phyloP scores from a whole-genome alignment of 2,329 filamentous ascomycete species.

The Bimuria novae-zelandiae region DNA sequence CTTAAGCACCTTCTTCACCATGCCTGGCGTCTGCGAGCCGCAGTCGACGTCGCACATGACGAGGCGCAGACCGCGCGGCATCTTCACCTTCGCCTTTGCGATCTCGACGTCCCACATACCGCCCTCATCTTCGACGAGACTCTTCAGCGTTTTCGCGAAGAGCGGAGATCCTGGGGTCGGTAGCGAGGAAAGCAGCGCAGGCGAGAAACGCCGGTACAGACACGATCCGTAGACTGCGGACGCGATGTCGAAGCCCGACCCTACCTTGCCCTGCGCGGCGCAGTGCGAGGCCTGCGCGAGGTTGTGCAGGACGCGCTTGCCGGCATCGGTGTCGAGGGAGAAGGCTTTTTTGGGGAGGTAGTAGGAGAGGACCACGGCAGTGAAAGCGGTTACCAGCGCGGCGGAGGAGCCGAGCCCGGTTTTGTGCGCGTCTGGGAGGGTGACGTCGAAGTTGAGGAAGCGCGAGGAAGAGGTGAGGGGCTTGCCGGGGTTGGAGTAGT shows the following conservation, averaged over 20 bases:
- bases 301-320: slow-evolving; percentile 76
- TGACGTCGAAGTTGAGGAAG: slow-evolving; percentile 79
- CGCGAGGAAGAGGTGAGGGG: slow-evolving; percentile 45
- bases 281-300: slow-evolving; percentile 93
- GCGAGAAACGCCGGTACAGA: slow-evolving; percentile 90
- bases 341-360: slow-evolving; percentile 66
- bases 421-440: slow-evolving; percentile 82
- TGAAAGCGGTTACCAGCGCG: slow-evolving; percentile 87
- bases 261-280: slow-evolving; percentile 94
- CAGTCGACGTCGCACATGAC: slow-evolving; percentile 97
- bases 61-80: slow-evolving; percentile 75
- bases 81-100: slow-evolving; percentile 67
- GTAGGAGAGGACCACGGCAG: slow-evolving; percentile 74
- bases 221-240: slow-evolving; percentile 91
- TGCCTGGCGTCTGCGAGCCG: slow-evolving; percentile 88
- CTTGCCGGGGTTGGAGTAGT: slow-evolving; percentile 70
- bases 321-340: slow-evolving; percentile 59
- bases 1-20: slow-evolving; percentile 88
- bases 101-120: slow-evolving; percentile 80
- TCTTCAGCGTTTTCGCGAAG: slow-evolving; percentile 69
- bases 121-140: slow-evolving; percentile 71
- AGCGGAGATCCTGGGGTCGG: slow-evolving; percentile 68
- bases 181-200: slow-evolving; percentile 68
- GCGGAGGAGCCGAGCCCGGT: slow-evolving; percentile 95
- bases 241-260: slow-evolving; percentile 93